Evolutionary conservation across 140 eudicot genomes (phyloP).

Genomic region (Ambrosia hybrid): DNA sequence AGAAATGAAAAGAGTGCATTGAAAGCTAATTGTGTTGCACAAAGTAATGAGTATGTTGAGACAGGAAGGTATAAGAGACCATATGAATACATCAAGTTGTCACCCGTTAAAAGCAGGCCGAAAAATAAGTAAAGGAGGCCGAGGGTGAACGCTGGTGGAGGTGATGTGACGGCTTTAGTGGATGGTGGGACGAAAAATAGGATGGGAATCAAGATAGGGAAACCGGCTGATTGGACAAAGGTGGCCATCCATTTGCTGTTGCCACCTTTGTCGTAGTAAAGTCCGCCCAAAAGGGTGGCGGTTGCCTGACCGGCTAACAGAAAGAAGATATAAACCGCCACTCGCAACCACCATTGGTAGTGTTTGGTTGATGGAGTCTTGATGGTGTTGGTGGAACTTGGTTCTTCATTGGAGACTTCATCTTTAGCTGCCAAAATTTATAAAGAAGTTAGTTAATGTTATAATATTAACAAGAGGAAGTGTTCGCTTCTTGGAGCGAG

Average conservation of each 20-base stretch:
- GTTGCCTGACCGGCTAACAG: slow-evolving; percentile 58
- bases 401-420: slow-evolving; percentile 8
- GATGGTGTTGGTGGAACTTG: slow-evolving; percentile 10
- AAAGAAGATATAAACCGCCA: slow-evolving; percentile 43
- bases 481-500: no score
- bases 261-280: slow-evolving; percentile 66
- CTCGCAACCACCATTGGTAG: slow-evolving; percentile 62
- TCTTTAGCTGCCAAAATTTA: slow-evolving; percentile 24
- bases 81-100: slow-evolving; percentile 53
- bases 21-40: slow-evolving; percentile 67
- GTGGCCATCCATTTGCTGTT: slow-evolving; percentile 65
- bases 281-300: slow-evolving; percentile 61
- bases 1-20: slow-evolving; percentile 56
- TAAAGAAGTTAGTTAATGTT: neutral
- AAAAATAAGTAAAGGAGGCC: slow-evolving; percentile 42
- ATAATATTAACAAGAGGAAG: no score
- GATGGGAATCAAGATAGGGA: slow-evolving; percentile 54
- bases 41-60: slow-evolving; percentile 54
- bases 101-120: slow-evolving; percentile 50
- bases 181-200: slow-evolving; percentile 32
- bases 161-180: slow-evolving; percentile 16
- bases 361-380: slow-evolving; percentile 10
- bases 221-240: slow-evolving; percentile 59
- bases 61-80: slow-evolving; percentile 70
- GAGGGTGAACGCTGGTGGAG: slow-evolving; percentile 33